Evolutionary conservation across 2,329 filamentous ascomycete species (phyloP).

Genomic region (Pseudogymnoascus sp.): DNA sequence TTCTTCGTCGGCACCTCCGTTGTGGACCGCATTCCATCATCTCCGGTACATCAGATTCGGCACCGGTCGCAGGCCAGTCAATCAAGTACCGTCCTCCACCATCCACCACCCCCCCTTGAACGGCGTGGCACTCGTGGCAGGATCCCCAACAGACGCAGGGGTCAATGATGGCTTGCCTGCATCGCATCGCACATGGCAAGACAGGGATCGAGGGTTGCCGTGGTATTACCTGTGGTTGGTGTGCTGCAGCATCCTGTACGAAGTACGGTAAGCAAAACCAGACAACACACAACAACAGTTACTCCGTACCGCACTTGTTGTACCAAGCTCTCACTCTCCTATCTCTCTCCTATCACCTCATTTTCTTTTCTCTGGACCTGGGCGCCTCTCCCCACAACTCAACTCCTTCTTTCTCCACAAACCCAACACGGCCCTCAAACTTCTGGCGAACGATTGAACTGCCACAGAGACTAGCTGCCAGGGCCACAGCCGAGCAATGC

Average conservation of each 20-base stretch:
- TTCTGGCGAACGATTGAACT: neutral
- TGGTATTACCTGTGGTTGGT: neutral
- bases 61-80: neutral
- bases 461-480: neutral
- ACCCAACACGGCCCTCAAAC: neutral
- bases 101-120: neutral
- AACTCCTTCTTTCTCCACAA: neutral
- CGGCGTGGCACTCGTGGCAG: neutral
- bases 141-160: neutral
- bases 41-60: neutral
- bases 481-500: neutral
- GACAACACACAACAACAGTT: no score
- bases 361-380: neutral
- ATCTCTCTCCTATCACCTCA: neutral
- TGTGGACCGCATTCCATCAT: neutral
- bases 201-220: neutral
- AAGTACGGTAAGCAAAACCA: neutral
- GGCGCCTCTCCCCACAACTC: neutral
- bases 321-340: neutral
- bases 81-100: neutral
- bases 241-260: neutral
- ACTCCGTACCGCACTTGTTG: neutral
- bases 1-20: neutral
- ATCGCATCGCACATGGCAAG: neutral
- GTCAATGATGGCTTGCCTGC: neutral